These are phyloP conservation scores for Spizellomyces punctatus DNA, from an alignment of 192 early-diverging fungal genomes.

Conservation along the genomic window DNA sequence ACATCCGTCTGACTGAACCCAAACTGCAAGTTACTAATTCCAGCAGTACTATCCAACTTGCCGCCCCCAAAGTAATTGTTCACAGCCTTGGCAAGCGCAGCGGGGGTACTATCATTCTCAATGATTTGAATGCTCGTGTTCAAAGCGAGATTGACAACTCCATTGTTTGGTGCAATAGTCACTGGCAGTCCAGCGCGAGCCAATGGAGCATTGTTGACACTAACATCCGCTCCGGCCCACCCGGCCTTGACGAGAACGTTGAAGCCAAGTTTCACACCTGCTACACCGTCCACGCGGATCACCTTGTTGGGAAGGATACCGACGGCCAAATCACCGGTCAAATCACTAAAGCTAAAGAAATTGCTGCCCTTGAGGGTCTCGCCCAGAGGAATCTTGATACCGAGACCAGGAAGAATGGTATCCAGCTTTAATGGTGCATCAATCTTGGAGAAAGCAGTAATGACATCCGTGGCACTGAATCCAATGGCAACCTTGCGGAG, in stretches of 20 bases:
- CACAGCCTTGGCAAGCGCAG: slow-evolving; percentile 21
- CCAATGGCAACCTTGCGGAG: slow-evolving; percentile 24
- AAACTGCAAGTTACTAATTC: slow-evolving; percentile 9
- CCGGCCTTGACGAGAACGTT: slow-evolving; percentile 10
- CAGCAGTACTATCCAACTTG: slow-evolving; percentile 18
- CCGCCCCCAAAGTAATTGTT: slow-evolving; percentile 20
- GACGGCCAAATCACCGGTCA: slow-evolving; percentile 21
- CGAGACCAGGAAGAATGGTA: slow-evolving; percentile 22
- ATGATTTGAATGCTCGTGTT: slow-evolving; percentile 26
- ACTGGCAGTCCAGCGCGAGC: slow-evolving; percentile 29
- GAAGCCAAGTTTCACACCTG: slow-evolving; percentile 17
- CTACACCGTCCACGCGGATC: slow-evolving; percentile 15
- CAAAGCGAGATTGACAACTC: not conserved
- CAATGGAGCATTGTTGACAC: slow-evolving; percentile 25
- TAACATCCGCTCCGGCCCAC: slow-evolving; percentile 21
- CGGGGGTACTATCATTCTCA: slow-evolving; percentile 25
- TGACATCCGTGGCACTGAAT: slow-evolving; percentile 14
- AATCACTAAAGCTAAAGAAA: slow-evolving; percentile 4
- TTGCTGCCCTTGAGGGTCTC: not conserved
- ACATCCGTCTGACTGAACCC: slow-evolving; percentile 20
- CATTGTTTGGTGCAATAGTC: slow-evolving; percentile 3
- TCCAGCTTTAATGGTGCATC: slow-evolving; percentile 13
- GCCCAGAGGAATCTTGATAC: slow-evolving; percentile 22
- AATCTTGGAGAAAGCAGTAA: slow-evolving; percentile 30
- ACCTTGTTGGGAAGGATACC: slow-evolving; percentile 20